phyloP scores from a whole-genome alignment of 805 yeast genomes.

The Candida namnaoensis region DNA sequence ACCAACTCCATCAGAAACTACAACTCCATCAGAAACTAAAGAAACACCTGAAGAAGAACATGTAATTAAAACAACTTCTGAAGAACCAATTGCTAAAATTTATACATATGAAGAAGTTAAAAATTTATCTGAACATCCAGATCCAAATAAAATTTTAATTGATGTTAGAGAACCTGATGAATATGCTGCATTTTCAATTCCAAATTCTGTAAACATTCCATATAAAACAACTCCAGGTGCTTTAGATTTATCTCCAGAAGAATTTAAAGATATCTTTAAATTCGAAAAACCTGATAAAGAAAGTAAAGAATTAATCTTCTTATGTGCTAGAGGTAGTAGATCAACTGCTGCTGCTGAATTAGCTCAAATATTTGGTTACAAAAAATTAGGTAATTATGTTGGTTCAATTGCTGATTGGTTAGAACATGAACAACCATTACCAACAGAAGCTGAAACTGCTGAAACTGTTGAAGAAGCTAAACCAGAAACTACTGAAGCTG shows the following conservation, averaged over 20 bases:
- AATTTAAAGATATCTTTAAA: slow-evolving; percentile 74
- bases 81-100: slow-evolving; percentile 28
- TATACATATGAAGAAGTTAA: slow-evolving; percentile 48
- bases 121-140: slow-evolving; percentile 32
- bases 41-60: slow-evolving; percentile 6
- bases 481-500: not conserved
- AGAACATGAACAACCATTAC: slow-evolving; percentile 29
- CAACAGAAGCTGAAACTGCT: slow-evolving; percentile 9
- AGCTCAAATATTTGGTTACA: slow-evolving; percentile 85
- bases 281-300: slow-evolving; percentile 67
- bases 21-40: slow-evolving; percentile 4
- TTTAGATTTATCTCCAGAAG: slow-evolving; percentile 66
- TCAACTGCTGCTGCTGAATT: slow-evolving; percentile 85
- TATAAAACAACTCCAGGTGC: slow-evolving; percentile 91
- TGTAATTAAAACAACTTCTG: not conserved
- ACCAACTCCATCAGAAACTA: not conserved
- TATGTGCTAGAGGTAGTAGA: slow-evolving; percentile 90
- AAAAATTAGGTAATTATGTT: slow-evolving; percentile 71
- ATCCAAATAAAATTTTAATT: slow-evolving; percentile 48
- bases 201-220: slow-evolving; percentile 81
- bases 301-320: slow-evolving; percentile 66
- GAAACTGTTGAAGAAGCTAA: not conserved
- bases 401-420: slow-evolving; percentile 91
- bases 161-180: slow-evolving; percentile 95
- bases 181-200: slow-evolving; percentile 61